Conservation (phyloP, 371 early-diverging fungal genomes). For the Mortierella sp. region DNA sequence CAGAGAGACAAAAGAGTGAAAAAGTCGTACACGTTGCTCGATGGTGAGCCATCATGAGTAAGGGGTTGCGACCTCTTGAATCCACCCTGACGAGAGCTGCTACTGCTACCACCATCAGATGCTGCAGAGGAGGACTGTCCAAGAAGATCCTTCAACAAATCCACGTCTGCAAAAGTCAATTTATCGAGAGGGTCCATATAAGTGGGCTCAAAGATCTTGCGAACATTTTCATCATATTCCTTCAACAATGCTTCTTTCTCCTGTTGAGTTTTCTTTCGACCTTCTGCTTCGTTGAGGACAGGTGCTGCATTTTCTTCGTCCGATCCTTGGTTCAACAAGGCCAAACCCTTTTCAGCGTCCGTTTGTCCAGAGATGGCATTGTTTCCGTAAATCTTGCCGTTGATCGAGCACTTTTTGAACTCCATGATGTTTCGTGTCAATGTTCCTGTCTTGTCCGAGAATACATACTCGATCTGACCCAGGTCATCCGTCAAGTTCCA, state of each 20-base stretch:
- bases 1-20: constrained; percentile 90
- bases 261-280: constrained; percentile 1
- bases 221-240: constrained; percentile 68
- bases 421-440: constrained; percentile 95
- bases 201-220: constrained; percentile 72
- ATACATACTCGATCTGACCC: constrained; percentile 95
- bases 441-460: constrained; percentile 99
- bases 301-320: constrained; percentile 1
- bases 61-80: constrained; percentile 20
- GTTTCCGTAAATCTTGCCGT: constrained; percentile 84
- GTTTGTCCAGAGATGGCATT: constrained; percentile 72
- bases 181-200: constrained; percentile 75
- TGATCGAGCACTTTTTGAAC: constrained; percentile 89
- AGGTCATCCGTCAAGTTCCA: constrained; percentile 97
- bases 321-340: constrained; percentile 56
- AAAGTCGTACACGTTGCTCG: constrained; percentile 76
- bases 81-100: neutral
- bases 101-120: constrained; percentile 4
- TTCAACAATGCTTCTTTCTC: constrained; percentile 64
- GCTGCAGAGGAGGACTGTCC: constrained; percentile 8
- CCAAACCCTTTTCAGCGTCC: constrained; percentile 65
- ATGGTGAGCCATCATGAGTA: constrained; percentile 33
- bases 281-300: constrained; percentile 29
- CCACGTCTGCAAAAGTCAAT: constrained; percentile 88
- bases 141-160: constrained; percentile 69